Percentiles rank a stretch among this genome's conserved stretches.
phyloP scores from a whole-genome alignment of 2,329 filamentous ascomycete genomes.

The Thielaviopsis populi region DNA sequence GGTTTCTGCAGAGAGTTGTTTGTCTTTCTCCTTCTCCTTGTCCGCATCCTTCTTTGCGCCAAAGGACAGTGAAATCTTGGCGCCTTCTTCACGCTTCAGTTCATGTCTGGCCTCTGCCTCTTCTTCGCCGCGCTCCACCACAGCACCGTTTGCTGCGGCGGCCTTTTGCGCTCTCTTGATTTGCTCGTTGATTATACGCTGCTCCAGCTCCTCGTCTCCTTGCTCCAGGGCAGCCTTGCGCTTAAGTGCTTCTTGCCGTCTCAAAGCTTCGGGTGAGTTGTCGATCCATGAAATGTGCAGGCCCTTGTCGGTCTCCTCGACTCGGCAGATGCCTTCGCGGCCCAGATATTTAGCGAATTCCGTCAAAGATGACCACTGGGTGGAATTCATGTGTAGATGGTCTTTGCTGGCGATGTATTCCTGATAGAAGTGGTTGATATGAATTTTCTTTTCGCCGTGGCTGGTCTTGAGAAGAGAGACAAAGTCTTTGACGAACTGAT shows the following conservation, averaged over 20 bases:
- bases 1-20: slow-evolving; percentile 15
- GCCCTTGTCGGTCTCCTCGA: slow-evolving; percentile 79
- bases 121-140: slow-evolving; percentile 28
- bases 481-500: slow-evolving; percentile 71
- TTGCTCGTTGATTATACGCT: slow-evolving; percentile 68
- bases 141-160: slow-evolving; percentile 32
- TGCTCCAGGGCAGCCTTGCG: slow-evolving; percentile 78
- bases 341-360: slow-evolving; percentile 84
- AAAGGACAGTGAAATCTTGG: slow-evolving; percentile 60
- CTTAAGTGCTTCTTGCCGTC: slow-evolving; percentile 62
- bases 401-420: slow-evolving; percentile 78
- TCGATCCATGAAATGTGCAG: slow-evolving; percentile 84
- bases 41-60: slow-evolving; percentile 29
- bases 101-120: slow-evolving; percentile 30
- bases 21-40: slow-evolving; percentile 15
- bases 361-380: slow-evolving; percentile 72
- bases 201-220: slow-evolving; percentile 80
- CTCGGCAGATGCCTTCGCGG: slow-evolving; percentile 70
- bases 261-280: slow-evolving; percentile 71
- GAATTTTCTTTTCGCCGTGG: slow-evolving; percentile 80
- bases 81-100: slow-evolving; percentile 50
- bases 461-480: slow-evolving; percentile 60
- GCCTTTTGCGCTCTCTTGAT: slow-evolving; percentile 58
- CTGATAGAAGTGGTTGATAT: slow-evolving; percentile 90
- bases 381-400: slow-evolving; percentile 89